Evolutionary conservation across 768 basidiomycete species (phyloP).

Genomic region (Suillus lakei): DNA sequence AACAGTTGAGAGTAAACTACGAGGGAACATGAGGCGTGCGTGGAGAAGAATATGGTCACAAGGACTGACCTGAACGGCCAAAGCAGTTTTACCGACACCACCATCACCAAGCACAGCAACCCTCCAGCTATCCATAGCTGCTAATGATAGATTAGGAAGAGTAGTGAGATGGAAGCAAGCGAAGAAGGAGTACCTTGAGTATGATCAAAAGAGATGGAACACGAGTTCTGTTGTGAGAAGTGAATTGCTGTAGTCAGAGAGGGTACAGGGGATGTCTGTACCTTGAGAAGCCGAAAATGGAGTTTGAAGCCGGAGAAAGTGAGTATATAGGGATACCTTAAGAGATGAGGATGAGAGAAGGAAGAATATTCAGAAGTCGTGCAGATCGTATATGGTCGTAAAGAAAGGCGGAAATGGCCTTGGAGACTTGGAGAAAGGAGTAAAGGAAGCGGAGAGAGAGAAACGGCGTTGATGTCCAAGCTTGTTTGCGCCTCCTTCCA

Average conservation of each 20-base stretch:
- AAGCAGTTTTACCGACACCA: conserved; percentile 95
- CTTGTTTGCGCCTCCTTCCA: conserved; percentile 22
- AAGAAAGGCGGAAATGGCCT: conserved; percentile 44
- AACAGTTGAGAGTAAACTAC: conserved; percentile 95
- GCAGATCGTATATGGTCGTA: conserved; percentile 70
- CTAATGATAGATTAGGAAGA: conserved; percentile 15
- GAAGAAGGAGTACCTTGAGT: conserved; percentile 20
- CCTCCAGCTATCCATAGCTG: conserved; percentile 91
- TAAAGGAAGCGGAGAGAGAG: conserved; percentile 28
- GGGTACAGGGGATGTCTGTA: conserved; percentile 4
- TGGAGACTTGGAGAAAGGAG: conserved; percentile 28
- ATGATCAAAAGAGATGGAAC: conserved; percentile 34
- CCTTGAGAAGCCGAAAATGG: conserved; percentile 20
- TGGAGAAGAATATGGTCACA: background rate
- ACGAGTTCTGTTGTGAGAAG: conserved; percentile 18
- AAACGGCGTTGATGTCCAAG: conserved; percentile 35
- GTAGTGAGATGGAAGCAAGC: conserved; percentile 17
- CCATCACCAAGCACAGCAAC: conserved; percentile 96
- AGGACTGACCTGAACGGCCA: conserved; percentile 85
- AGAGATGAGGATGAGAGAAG: conserved; percentile 38
- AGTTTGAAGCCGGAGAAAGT: conserved; percentile 30
- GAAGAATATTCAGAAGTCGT: conserved; percentile 54
- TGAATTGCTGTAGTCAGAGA: conserved; percentile 17
- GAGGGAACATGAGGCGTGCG: conserved; percentile 18
- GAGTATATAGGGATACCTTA: conserved; percentile 34